Percentiles rank a stretch among this genome's conserved stretches.
Conservation (phyloP, 768 basidiomycete genomes). For the Lyophyllum decastes region DNA sequence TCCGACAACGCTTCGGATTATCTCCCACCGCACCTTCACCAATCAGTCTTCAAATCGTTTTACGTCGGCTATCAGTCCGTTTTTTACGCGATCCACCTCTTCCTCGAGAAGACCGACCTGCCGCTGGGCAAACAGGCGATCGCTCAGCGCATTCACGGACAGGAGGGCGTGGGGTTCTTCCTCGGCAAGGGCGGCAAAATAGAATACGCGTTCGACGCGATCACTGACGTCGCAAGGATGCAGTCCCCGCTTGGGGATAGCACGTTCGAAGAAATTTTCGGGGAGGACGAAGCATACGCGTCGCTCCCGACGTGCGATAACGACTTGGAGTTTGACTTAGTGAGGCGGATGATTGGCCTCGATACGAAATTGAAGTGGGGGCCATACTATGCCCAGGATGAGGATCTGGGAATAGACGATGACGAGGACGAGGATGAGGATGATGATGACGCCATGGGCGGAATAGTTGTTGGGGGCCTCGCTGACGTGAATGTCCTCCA, state of each 20-base stretch:
- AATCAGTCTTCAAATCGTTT: constrained; percentile 19
- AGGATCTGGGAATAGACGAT: neutral
- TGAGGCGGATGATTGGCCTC: constrained; percentile 27
- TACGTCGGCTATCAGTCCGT: constrained; percentile 28
- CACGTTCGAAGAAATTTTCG: constrained; percentile 20
- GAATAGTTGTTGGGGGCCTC: no score
- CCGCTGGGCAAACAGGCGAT: constrained; percentile 4
- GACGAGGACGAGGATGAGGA: neutral
- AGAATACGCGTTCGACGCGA: constrained; percentile 28
- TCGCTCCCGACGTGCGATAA: constrained; percentile 22
- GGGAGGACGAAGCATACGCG: constrained; percentile 18
- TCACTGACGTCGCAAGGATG: constrained; percentile 24
- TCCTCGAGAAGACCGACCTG: constrained; percentile 12
- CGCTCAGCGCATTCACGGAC: neutral
- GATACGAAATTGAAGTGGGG: constrained; percentile 18
- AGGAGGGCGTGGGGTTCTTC: constrained; percentile 9
- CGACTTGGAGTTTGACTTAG: constrained; percentile 29
- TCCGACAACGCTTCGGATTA: neutral
- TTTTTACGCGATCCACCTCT: constrained; percentile 17
- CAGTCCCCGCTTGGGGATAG: constrained; percentile 27
- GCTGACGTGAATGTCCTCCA: no score
- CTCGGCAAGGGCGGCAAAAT: constrained; percentile 26
- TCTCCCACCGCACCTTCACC: constrained; percentile 11
- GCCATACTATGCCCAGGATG: neutral
- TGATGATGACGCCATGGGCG: neutral